Conservation (phyloP, 2,329 filamentous ascomycete genomes). For the Verticillium alfalfae region DNA sequence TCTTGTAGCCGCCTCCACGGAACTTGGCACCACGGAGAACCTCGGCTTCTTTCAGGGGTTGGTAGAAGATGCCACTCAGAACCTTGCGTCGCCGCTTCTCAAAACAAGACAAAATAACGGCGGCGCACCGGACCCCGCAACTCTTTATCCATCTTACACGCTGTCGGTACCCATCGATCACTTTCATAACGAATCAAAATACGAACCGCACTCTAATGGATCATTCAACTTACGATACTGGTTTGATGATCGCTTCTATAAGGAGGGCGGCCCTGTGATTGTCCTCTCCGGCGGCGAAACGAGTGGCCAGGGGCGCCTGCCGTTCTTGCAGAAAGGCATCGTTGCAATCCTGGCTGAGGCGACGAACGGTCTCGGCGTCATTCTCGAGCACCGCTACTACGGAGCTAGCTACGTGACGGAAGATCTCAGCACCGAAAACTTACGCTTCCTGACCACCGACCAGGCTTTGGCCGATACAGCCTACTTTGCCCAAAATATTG, state of each 20-base stretch:
- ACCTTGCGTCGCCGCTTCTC: not conserved
- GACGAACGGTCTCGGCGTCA: constrained; percentile 68
- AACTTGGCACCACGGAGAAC: not conserved
- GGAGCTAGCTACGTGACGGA: constrained; percentile 66
- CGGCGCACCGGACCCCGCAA: constrained; percentile 1
- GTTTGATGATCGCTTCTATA: constrained; percentile 74
- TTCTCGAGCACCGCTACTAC: constrained; percentile 87
- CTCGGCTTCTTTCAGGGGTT: not conserved
- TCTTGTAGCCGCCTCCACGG: not conserved
- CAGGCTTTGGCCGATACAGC: constrained; percentile 77
- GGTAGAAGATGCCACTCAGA: not conserved
- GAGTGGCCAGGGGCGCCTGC: constrained; percentile 54
- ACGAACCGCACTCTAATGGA: constrained; percentile 68
- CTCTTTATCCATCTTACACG: constrained; percentile 29
- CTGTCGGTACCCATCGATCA: constrained; percentile 62
- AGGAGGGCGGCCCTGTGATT: constrained; percentile 73
- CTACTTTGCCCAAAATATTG: constrained; percentile 71
- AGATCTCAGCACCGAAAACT: constrained; percentile 60
- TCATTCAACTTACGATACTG: constrained; percentile 73
- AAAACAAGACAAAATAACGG: not conserved
- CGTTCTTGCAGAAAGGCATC: constrained; percentile 73
- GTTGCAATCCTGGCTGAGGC: constrained; percentile 64
- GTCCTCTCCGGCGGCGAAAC: constrained; percentile 71
- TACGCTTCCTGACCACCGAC: constrained; percentile 79
- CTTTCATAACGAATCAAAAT: constrained; percentile 73